Percentiles rank a stretch among this genome's conserved stretches.
Conservation (phyloP, 495 filamentous ascomycete genomes). For the Lasiosphaeria hispida region DNA sequence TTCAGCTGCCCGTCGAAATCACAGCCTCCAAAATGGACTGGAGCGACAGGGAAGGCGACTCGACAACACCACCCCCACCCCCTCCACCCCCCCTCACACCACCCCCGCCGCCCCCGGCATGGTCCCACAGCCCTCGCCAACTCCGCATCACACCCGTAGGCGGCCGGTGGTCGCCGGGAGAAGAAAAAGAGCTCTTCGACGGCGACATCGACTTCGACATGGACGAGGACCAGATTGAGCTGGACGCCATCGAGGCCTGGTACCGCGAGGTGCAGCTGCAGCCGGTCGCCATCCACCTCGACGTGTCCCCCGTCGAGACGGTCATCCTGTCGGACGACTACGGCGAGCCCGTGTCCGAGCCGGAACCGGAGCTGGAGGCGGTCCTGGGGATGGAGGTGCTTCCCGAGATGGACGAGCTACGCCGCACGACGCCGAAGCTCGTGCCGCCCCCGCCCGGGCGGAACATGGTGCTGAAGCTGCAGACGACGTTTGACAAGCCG, state of each 20-base stretch:
- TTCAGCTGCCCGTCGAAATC: no score
- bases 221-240: conserved; percentile 20
- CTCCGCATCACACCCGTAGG: no score
- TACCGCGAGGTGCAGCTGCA: conserved; percentile 26
- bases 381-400: conserved; percentile 1
- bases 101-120: no score
- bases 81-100: no score
- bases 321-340: neutral
- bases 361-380: conserved; percentile 6
- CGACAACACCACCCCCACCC: no score
- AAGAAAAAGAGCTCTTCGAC: conserved; percentile 8
- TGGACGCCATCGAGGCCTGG: conserved; percentile 35
- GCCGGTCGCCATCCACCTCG: conserved; percentile 12
- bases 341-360: conserved; percentile 1
- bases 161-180: neutral
- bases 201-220: conserved; percentile 2
- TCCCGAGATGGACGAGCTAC: conserved; percentile 22
- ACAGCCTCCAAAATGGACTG: no score
- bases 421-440: conserved; percentile 26
- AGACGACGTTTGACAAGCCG: conserved; percentile 34
- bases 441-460: conserved; percentile 14
- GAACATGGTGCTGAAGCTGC: conserved; percentile 36
- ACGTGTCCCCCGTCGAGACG: neutral
- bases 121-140: no score
- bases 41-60: no score